A percentile compares a stretch with the other conserved stretches of the same genome.
Evolutionary conservation across 352 stramenopile species (phyloP).

Genomic region (Globisporangium iwayamae): DNA sequence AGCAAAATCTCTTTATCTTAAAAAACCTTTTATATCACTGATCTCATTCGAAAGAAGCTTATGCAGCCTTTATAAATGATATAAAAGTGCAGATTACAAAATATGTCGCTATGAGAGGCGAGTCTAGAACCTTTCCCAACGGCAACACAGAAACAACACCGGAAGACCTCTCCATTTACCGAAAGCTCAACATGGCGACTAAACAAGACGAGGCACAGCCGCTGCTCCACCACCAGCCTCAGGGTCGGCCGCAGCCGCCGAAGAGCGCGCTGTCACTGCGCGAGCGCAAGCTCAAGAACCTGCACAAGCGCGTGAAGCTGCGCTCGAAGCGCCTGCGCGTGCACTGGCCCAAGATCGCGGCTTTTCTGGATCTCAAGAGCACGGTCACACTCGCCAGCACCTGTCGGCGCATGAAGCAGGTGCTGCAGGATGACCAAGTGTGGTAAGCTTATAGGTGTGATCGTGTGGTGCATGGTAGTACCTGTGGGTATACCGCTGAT

Average conservation of each 20-base stretch:
- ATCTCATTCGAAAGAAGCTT: not conserved
- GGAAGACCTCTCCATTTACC: not conserved
- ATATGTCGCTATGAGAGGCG: not conserved
- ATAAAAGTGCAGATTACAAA: not conserved
- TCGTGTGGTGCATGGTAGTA: not conserved
- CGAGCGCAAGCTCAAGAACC: slow-evolving; percentile 39
- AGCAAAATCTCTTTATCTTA: not conserved
- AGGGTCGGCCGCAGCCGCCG: not conserved
- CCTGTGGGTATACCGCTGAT: not conserved
- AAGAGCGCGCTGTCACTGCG: slow-evolving; percentile 22
- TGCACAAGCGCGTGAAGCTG: slow-evolving; percentile 49
- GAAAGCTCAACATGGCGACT: slow-evolving; percentile 6
- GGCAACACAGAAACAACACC: not conserved
- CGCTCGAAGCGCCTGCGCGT: slow-evolving; percentile 53
- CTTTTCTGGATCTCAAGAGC: slow-evolving; percentile 34
- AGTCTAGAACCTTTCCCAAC: not conserved
- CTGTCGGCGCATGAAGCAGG: slow-evolving; percentile 33
- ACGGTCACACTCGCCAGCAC: slow-evolving; percentile 32
- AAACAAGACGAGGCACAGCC: not conserved
- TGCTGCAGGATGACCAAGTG: slow-evolving; percentile 38
- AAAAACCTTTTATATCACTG: not conserved
- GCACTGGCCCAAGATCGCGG: slow-evolving; percentile 34
- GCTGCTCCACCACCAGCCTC: not conserved
- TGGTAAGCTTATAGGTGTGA: slow-evolving; percentile 25
- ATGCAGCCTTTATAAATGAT: not conserved